A percentile compares a stretch with the other conserved stretches of the same genome.
These are phyloP conservation scores for Colletotrichum magnum DNA, from an alignment of 2,329 filamentous ascomycete genomes.

Conservation along the genomic window DNA sequence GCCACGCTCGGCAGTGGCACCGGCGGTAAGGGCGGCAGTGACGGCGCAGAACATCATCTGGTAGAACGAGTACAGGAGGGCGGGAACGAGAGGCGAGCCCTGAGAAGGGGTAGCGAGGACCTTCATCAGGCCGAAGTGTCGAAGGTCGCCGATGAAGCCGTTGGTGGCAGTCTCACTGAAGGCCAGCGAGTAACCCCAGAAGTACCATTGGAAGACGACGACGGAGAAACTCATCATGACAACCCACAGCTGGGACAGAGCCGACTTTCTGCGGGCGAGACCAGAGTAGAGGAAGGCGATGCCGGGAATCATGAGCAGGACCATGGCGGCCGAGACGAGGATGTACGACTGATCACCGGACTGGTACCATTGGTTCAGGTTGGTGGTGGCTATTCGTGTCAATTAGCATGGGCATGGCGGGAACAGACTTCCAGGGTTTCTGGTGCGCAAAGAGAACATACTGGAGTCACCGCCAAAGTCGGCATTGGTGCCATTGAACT, in stretches of 20 bases:
- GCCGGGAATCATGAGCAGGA: slow-evolving; percentile 95
- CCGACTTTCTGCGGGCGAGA: slow-evolving; percentile 96
- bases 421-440: background rate
- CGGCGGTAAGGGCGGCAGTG: slow-evolving; percentile 91
- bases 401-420: slow-evolving; percentile 15
- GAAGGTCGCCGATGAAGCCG: slow-evolving; percentile 91
- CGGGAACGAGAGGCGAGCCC: slow-evolving; percentile 89
- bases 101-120: slow-evolving; percentile 88
- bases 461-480: slow-evolving; percentile 83
- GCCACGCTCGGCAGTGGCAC: slow-evolving; percentile 93
- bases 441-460: slow-evolving; percentile 62
- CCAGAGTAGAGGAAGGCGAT: slow-evolving; percentile 98
- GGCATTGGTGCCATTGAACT: slow-evolving; percentile 75
- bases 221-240: slow-evolving; percentile 95
- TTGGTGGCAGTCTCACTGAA: slow-evolving; percentile 87
- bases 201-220: slow-evolving; percentile 98
- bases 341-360: slow-evolving; percentile 96
- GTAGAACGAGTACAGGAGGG: slow-evolving; percentile 94
- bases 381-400: slow-evolving; percentile 75
- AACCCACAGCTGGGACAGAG: slow-evolving; percentile 96
- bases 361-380: slow-evolving; percentile 96
- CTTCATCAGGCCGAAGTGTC: slow-evolving; percentile 90
- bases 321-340: slow-evolving; percentile 90
- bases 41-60: slow-evolving; percentile 96
- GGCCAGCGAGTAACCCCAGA: slow-evolving; percentile 97